Percentiles rank a stretch among this genome's conserved stretches.
Evolutionary conservation across 2,329 filamentous ascomycete species (phyloP).

Genomic region (Neofusicoccum umdonicola): DNA sequence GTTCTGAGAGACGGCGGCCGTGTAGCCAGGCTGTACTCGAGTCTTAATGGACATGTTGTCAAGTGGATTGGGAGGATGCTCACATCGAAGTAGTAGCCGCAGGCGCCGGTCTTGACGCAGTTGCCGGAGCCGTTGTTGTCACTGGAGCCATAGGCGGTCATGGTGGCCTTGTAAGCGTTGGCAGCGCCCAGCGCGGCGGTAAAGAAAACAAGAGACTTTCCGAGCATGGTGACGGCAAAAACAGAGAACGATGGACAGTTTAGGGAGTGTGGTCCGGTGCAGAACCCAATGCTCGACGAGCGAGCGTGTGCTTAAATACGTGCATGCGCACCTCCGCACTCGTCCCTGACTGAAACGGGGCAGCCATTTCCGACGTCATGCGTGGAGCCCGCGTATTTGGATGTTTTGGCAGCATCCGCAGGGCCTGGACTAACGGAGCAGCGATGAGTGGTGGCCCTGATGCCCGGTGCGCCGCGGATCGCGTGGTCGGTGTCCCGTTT

Average conservation of each 20-base stretch:
- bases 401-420: background rate
- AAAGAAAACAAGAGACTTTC: conserved; percentile 7
- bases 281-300: background rate
- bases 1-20: conserved; percentile 39
- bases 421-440: background rate
- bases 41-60: background rate
- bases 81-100: conserved; percentile 21
- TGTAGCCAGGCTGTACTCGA: conserved; percentile 19
- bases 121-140: conserved; percentile 19
- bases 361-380: background rate
- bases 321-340: background rate
- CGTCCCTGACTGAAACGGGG: background rate
- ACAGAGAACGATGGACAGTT: background rate
- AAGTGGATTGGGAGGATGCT: background rate
- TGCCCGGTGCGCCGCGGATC: background rate
- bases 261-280: background rate
- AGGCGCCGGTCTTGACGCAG: conserved; percentile 20
- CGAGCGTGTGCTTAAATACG: background rate
- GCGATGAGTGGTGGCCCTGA: background rate
- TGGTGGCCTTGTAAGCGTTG: conserved; percentile 17
- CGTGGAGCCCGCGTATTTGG: background rate
- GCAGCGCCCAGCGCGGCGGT: conserved; percentile 2
- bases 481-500: background rate
- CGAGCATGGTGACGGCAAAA: background rate
- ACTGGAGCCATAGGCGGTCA: conserved; percentile 21